These are phyloP conservation scores for Rhizopogon salebrosus DNA, from an alignment of 768 basidiomycete species.

Conservation along the genomic window DNA sequence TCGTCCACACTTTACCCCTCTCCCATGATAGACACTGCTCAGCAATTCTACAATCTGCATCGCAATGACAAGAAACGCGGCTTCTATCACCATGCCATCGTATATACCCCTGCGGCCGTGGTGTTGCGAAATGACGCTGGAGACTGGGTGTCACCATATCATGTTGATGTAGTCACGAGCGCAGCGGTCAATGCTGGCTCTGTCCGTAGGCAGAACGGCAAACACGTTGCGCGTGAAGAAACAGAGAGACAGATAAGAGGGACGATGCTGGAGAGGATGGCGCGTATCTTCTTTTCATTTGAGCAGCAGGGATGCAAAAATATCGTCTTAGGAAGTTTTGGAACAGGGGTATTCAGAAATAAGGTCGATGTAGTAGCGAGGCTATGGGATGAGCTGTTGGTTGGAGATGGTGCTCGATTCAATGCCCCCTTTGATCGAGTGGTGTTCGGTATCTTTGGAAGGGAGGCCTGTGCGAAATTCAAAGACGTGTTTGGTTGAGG, in stretches of 20 bases:
- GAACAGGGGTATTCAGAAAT: slow-evolving; percentile 58
- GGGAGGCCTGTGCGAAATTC: slow-evolving; percentile 30
- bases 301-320: slow-evolving; percentile 46
- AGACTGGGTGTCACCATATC: slow-evolving; percentile 42
- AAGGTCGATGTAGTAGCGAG: slow-evolving; percentile 30
- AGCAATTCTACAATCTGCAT: slow-evolving; percentile 55
- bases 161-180: slow-evolving; percentile 57
- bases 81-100: slow-evolving; percentile 65
- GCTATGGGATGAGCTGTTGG: slow-evolving; percentile 35
- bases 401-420: slow-evolving; percentile 29
- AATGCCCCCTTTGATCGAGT: slow-evolving; percentile 31
- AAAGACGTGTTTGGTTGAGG: slow-evolving; percentile 20
- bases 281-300: slow-evolving; percentile 53
- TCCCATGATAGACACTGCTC: slow-evolving; percentile 42
- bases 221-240: slow-evolving; percentile 4
- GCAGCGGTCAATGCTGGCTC: slow-evolving; percentile 64
- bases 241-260: slow-evolving; percentile 34
- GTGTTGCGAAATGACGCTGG: slow-evolving; percentile 58
- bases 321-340: slow-evolving; percentile 64
- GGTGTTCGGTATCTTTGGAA: slow-evolving; percentile 36
- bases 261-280: slow-evolving; percentile 63
- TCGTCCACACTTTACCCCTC: slow-evolving; percentile 58
- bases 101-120: slow-evolving; percentile 54
- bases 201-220: slow-evolving; percentile 21
- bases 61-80: slow-evolving; percentile 32